Percentiles rank a stretch among this genome's conserved stretches.
Evolutionary conservation across 345 rosid species (phyloP).

Genomic region (Heritiera littoralis): DNA sequence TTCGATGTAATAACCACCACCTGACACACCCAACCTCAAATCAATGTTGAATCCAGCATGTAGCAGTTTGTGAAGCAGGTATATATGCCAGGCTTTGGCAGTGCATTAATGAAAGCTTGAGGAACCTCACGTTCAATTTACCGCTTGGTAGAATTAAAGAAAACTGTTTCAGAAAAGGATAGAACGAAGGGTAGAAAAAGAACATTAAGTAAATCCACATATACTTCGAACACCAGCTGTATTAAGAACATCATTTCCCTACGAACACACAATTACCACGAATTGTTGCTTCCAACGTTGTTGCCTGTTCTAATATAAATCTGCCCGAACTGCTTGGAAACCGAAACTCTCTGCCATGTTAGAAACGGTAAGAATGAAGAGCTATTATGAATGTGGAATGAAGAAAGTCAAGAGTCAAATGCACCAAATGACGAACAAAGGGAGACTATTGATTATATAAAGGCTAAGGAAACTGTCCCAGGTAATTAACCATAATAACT

Average conservation of each 20-base stretch:
- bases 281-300: neutral
- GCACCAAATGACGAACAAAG: neutral
- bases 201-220: no score
- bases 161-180: no score
- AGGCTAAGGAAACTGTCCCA: constrained; percentile 18
- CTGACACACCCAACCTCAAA: neutral
- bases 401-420: neutral
- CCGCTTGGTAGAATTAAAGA: no score
- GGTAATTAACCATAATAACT: constrained; percentile 28
- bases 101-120: neutral
- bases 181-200: no score
- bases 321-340: no score
- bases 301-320: neutral
- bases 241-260: no score
- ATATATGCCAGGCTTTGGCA: neutral
- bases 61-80: neutral
- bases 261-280: no score
- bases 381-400: neutral
- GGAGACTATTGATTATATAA: neutral
- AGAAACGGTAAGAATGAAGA: neutral
- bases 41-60: neutral
- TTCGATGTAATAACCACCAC: neutral
- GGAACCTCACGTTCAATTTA: neutral
- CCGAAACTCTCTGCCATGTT: no score
- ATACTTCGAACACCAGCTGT: no score